phyloP scores from a whole-genome alignment of 2,329 filamentous ascomycete species.

The Penicillium janthinellum region DNA sequence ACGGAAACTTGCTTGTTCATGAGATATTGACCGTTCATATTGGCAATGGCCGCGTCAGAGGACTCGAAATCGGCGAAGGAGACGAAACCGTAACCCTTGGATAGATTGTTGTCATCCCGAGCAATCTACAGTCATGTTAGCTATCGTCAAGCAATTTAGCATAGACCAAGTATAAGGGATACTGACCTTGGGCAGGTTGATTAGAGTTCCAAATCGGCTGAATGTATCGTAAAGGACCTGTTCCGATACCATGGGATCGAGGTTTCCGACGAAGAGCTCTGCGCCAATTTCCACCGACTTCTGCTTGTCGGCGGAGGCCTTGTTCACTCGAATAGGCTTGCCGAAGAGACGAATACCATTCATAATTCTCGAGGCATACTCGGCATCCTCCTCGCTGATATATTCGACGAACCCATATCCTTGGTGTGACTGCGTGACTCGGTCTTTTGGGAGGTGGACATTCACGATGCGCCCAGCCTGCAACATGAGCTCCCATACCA shows the following conservation, averaged over 20 bases:
- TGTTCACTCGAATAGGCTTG: conserved; percentile 96
- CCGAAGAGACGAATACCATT: conserved; percentile 92
- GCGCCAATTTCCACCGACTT: conserved; percentile 91
- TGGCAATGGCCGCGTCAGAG: conserved; percentile 84
- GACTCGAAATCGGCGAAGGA: conserved; percentile 92
- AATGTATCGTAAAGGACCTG: conserved; percentile 96
- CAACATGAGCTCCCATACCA: conserved; percentile 97
- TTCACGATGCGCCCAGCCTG: conserved; percentile 97
- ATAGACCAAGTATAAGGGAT: background rate
- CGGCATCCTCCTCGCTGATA: conserved; percentile 89
- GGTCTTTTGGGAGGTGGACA: conserved; percentile 96
- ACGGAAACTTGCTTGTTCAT: conserved; percentile 97
- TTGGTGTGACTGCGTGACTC: conserved; percentile 94
- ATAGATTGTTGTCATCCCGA: conserved; percentile 81
- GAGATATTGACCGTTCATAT: conserved; percentile 94
- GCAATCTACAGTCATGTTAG: conserved; percentile 58
- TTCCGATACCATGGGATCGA: conserved; percentile 93
- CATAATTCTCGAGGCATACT: conserved; percentile 95
- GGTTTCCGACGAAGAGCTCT: conserved; percentile 94
- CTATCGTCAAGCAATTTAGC: conserved; percentile 2
- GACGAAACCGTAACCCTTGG: conserved; percentile 95
- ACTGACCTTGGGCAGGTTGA: conserved; percentile 78
- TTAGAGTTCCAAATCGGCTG: conserved; percentile 82
- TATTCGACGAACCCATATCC: conserved; percentile 99
- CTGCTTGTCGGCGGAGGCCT: conserved; percentile 89